These are phyloP conservation scores for Pelargonium myrrhifolium DNA, from an alignment of 441 rosid genomes.

Conservation along the genomic window DNA sequence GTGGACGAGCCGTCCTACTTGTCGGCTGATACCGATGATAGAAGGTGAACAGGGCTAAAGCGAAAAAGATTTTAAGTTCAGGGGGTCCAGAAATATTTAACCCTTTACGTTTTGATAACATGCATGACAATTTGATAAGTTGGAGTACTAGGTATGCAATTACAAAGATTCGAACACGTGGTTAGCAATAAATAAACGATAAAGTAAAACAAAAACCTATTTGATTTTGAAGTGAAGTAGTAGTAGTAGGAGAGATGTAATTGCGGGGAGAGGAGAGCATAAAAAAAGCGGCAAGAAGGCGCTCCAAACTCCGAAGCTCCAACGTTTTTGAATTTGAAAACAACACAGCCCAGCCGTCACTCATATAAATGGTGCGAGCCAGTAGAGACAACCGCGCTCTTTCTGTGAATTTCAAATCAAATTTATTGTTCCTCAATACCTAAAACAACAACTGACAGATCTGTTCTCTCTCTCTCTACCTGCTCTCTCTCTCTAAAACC, in stretches of 20 bases:
- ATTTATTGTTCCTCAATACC: not conserved
- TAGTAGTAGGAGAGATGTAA: not conserved
- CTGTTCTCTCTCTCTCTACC: not conserved
- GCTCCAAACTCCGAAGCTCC: not conserved
- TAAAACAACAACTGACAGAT: not conserved
- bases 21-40: too few relatives aligned
- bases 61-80: too few relatives aligned
- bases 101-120: too few relatives aligned
- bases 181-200: too few relatives aligned
- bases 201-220: too few relatives aligned
- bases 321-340: not conserved
- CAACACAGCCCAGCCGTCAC: not conserved
- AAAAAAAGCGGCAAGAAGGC: conserved; percentile 2
- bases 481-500: not conserved
- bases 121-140: too few relatives aligned
- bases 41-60: too few relatives aligned
- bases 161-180: too few relatives aligned
- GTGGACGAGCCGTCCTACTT: too few relatives aligned
- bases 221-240: too few relatives aligned
- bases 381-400: not conserved
- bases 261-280: not conserved
- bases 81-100: too few relatives aligned
- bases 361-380: not conserved
- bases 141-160: too few relatives aligned
- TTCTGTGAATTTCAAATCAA: conserved; percentile 10